phyloP scores from a whole-genome alignment of 148 eudicot species.

The Persicaria tinctoria region DNA sequence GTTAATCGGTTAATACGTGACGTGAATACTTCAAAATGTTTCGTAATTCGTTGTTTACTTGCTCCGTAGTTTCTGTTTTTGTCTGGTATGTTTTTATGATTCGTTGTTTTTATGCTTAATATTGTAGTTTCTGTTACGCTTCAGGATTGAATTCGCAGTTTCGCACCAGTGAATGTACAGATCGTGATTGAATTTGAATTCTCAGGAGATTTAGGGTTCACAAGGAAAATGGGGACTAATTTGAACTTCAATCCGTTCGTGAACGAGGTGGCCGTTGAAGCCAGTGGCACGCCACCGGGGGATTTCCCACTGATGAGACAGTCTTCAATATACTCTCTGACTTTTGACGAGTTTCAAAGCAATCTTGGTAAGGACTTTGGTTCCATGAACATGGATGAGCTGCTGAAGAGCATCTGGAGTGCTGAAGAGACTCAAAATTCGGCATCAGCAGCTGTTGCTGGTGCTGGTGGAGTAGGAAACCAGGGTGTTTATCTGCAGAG shows the following conservation, averaged over 20 bases:
- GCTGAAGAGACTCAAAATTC: conserved; percentile 70
- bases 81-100: neutral
- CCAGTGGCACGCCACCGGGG: conserved; percentile 22
- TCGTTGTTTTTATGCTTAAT: neutral
- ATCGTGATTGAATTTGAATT: neutral
- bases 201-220: conserved; percentile 1
- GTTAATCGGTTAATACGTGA: neutral
- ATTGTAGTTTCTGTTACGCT: neutral
- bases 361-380: conserved; percentile 80
- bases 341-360: conserved; percentile 83
- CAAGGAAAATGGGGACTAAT: conserved; percentile 30
- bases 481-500: conserved; percentile 47
- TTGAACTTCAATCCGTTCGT: conserved; percentile 58
- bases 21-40: neutral
- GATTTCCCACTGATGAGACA: conserved; percentile 50
- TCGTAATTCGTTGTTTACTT: neutral
- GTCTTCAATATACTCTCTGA: conserved; percentile 63
- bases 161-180: neutral
- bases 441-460: conserved; percentile 21
- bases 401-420: conserved; percentile 80
- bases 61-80: neutral
- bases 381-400: conserved; percentile 97
- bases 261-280: conserved; percentile 29
- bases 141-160: neutral
- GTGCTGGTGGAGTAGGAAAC: conserved; percentile 3